phyloP scores from a whole-genome alignment of 1,284 basidiomycete genomes.

The Malassezia furfur region DNA sequence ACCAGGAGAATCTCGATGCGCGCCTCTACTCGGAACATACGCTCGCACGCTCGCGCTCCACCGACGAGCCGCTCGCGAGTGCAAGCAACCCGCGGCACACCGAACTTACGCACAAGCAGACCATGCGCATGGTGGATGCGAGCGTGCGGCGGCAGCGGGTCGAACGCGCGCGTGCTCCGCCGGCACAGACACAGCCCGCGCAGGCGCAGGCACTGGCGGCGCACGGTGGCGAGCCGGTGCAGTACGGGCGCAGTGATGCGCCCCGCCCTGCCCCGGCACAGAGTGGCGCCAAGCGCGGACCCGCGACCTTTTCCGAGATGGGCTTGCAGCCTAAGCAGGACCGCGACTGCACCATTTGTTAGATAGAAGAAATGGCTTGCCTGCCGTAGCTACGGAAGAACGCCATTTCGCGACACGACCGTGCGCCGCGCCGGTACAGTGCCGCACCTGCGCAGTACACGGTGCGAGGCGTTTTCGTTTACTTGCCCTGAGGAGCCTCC shows the following conservation, averaged over 20 bases:
- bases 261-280: slow-evolving; percentile 7
- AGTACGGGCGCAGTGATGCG: slow-evolving; percentile 7
- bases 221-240: slow-evolving; percentile 10
- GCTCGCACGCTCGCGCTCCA: slow-evolving; percentile 53
- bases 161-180: not conserved
- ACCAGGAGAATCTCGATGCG: slow-evolving; percentile 66
- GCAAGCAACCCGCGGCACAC: slow-evolving; percentile 16
- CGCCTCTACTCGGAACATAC: slow-evolving; percentile 75
- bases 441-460: not conserved
- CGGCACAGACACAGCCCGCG: slow-evolving; percentile 7
- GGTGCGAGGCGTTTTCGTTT: slow-evolving; percentile 10
- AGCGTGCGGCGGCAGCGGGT: slow-evolving; percentile 11
- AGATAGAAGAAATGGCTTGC: not conserved
- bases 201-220: not conserved
- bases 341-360: slow-evolving; percentile 58
- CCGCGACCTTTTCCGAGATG: slow-evolving; percentile 85
- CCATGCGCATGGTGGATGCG: slow-evolving; percentile 13
- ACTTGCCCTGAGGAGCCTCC: slow-evolving; percentile 45
- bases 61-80: slow-evolving; percentile 15
- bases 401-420: not conserved
- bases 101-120: slow-evolving; percentile 10
- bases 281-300: slow-evolving; percentile 49
- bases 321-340: slow-evolving; percentile 66
- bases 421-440: not conserved
- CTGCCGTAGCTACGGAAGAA: not conserved